A percentile compares a stretch with the other conserved stretches of the same genome.
Evolutionary conservation across 352 stramenopile species (phyloP).

Genomic region (Globisporangium spiculum): DNA sequence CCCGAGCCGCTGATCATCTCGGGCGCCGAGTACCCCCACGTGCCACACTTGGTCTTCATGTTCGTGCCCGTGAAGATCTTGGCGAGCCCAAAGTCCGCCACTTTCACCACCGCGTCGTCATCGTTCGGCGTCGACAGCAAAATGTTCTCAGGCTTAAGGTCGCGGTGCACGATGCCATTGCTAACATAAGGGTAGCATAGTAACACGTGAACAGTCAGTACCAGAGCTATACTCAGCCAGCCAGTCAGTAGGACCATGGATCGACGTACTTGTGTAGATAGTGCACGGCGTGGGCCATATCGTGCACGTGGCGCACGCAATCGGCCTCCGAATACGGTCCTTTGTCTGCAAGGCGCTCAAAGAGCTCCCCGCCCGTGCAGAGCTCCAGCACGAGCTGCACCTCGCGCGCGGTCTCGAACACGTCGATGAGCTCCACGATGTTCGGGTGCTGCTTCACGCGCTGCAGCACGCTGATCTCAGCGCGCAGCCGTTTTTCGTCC

Average conservation of each 20-base stretch:
- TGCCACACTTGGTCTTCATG: conserved; percentile 81
- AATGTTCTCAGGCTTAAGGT: conserved; percentile 86
- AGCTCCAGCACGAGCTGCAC: conserved; percentile 79
- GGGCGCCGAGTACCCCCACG: conserved; percentile 76
- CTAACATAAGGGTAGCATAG: conserved; percentile 20
- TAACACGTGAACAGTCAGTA: not conserved
- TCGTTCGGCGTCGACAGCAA: conserved; percentile 66
- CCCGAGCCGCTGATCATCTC: conserved; percentile 84
- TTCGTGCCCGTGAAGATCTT: conserved; percentile 70
- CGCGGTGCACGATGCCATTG: conserved; percentile 76
- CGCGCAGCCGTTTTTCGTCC: conserved; percentile 56
- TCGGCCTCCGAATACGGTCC: conserved; percentile 82
- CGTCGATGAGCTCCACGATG: conserved; percentile 78
- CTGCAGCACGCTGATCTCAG: conserved; percentile 63
- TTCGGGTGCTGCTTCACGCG: conserved; percentile 63
- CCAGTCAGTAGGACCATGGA: not conserved
- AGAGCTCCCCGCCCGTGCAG: conserved; percentile 81
- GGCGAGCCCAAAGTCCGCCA: conserved; percentile 85
- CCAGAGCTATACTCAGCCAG: not conserved
- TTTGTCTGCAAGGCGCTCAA: conserved; percentile 75
- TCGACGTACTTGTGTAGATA: conserved; percentile 67
- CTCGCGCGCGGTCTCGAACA: conserved; percentile 77
- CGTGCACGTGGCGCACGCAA: conserved; percentile 65
- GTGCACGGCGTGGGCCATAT: conserved; percentile 66
- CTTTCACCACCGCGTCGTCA: conserved; percentile 58